Conservation (phyloP, 2,329 filamentous ascomycete species). For the Plectosphaerella cucumerina region DNA sequence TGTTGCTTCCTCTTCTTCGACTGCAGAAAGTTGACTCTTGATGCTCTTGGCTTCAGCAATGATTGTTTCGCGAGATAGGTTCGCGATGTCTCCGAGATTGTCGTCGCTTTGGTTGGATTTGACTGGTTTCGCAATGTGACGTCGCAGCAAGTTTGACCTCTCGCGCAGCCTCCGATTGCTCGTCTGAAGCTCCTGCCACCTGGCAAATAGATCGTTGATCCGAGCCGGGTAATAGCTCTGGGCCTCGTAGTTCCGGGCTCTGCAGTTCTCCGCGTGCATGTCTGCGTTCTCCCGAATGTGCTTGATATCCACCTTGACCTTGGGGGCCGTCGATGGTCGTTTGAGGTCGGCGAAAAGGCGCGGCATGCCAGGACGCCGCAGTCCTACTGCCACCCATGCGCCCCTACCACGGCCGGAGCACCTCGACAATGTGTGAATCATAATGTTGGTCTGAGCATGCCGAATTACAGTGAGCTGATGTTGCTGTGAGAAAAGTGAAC, state of each 20-base stretch:
- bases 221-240: slow-evolving; percentile 50
- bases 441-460: no score
- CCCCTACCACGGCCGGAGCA: no score
- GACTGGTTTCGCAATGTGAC: slow-evolving; percentile 49
- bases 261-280: slow-evolving; percentile 77
- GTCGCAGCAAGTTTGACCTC: slow-evolving; percentile 61
- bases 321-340: slow-evolving; percentile 70
- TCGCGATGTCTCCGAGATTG: slow-evolving; percentile 27
- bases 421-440: no score
- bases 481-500: no score
- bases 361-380: no score
- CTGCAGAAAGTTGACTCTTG: slow-evolving; percentile 56
- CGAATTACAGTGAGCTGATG: no score
- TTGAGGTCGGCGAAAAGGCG: slow-evolving; percentile 19
- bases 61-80: slow-evolving; percentile 45
- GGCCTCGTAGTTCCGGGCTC: slow-evolving; percentile 74
- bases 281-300: slow-evolving; percentile 83
- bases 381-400: no score
- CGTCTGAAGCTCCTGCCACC: slow-evolving; percentile 57
- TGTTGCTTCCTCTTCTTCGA: slow-evolving; percentile 58
- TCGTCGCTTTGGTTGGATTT: slow-evolving; percentile 39
- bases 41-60: slow-evolving; percentile 60
- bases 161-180: slow-evolving; percentile 59
- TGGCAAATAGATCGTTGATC: slow-evolving; percentile 51
- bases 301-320: slow-evolving; percentile 76